These are phyloP conservation scores for Exophiala lecanii-corni DNA, from an alignment of 2,329 filamentous ascomycete genomes.

Conservation along the genomic window DNA sequence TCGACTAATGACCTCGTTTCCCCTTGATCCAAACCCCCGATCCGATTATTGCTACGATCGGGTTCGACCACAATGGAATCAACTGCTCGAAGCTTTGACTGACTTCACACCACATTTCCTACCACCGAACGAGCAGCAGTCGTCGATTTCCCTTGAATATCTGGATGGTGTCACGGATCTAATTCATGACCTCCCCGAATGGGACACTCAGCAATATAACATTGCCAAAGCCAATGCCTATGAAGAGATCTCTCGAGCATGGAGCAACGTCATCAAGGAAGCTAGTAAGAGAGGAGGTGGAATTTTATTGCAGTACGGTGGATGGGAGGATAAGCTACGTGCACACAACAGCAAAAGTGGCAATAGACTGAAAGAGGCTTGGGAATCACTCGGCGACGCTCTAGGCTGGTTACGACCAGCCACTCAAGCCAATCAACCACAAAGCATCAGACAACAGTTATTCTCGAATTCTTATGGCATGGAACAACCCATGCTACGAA, in stretches of 20 bases:
- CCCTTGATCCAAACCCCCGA: constrained; percentile 74
- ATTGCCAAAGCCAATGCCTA: constrained; percentile 94
- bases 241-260: constrained; percentile 90
- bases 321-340: constrained; percentile 83
- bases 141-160: constrained; percentile 78
- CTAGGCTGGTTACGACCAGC: constrained; percentile 70
- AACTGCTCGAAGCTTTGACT: constrained; percentile 80
- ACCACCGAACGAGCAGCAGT: constrained; percentile 80
- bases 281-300: constrained; percentile 86
- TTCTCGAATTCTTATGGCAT: constrained; percentile 54
- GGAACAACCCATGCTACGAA: constrained; percentile 30
- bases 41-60: constrained; percentile 95
- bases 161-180: constrained; percentile 86
- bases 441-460: constrained; percentile 53
- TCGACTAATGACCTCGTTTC: constrained; percentile 72
- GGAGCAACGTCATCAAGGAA: constrained; percentile 86
- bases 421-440: constrained; percentile 11
- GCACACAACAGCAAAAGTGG: constrained; percentile 86
- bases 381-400: constrained; percentile 68
- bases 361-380: constrained; percentile 73
- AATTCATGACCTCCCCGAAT: constrained; percentile 83
- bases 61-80: constrained; percentile 72
- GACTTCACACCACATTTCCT: constrained; percentile 96
- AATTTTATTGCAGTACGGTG: constrained; percentile 80
- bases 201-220: constrained; percentile 82